Percentiles rank a stretch among this genome's conserved stretches.
Evolutionary conservation across 306 rosid genomes (phyloP).

Genomic region (Morella rubra): DNA sequence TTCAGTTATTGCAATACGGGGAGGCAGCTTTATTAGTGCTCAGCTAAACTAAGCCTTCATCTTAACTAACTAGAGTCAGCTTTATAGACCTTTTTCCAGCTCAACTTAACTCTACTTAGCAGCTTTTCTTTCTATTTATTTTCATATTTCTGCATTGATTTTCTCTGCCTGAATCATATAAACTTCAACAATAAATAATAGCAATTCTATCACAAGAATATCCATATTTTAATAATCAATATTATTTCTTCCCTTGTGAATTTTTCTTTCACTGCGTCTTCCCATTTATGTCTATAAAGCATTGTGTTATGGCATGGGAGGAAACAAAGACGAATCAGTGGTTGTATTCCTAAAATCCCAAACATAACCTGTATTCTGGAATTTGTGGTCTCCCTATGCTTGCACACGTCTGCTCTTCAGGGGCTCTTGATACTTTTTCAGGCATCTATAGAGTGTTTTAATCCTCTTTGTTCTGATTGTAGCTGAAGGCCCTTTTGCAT

Average conservation of each 20-base stretch:
- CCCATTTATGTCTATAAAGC: slow-evolving; percentile 3
- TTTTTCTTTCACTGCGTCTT: background rate
- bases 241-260: background rate
- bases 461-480: slow-evolving; percentile 35
- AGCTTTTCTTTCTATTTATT: background rate
- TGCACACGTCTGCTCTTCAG: slow-evolving; percentile 20
- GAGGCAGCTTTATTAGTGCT: background rate
- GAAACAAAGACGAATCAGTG: slow-evolving; percentile 5
- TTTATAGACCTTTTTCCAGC: background rate
- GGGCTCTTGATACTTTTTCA: slow-evolving; percentile 28
- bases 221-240: background rate
- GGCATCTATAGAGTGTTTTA: slow-evolving; percentile 18
- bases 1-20: background rate
- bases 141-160: no score
- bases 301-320: slow-evolving; percentile 8
- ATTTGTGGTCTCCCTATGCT: slow-evolving; percentile 17
- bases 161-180: no score
- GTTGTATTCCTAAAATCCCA: slow-evolving; percentile 14
- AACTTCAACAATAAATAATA: background rate
- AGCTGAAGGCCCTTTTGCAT: slow-evolving; percentile 91
- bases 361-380: slow-evolving; percentile 3
- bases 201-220: background rate
- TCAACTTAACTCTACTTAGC: background rate
- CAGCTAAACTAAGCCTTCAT: background rate
- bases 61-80: background rate